Evolutionary conservation across 208 protist species (phyloP).

Genomic region (Kentomonas sorsogonicus): DNA sequence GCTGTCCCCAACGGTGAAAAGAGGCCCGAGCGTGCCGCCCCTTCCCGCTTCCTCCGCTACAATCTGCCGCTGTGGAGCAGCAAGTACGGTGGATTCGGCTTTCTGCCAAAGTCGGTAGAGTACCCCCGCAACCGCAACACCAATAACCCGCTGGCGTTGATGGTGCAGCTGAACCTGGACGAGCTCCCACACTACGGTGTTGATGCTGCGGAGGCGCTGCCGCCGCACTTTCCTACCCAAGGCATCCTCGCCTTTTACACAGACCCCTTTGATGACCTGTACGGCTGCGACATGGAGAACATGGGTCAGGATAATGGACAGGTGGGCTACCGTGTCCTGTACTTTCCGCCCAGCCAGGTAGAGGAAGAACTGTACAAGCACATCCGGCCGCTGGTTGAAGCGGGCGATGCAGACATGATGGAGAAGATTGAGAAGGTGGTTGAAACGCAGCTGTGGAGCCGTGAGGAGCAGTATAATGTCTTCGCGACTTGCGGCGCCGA

Average conservation of each 20-base stretch:
- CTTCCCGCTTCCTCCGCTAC: too few relatives aligned
- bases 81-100: slow-evolving; percentile 24
- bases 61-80: slow-evolving; percentile 21
- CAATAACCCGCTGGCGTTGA: slow-evolving; percentile 15
- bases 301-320: not conserved
- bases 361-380: slow-evolving; percentile 17
- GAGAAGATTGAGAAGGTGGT: too few relatives aligned
- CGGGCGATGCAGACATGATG: too few relatives aligned
- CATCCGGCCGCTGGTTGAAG: slow-evolving; percentile 10
- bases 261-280: slow-evolving; percentile 18
- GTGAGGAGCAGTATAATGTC: slow-evolving; percentile 19
- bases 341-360: too few relatives aligned
- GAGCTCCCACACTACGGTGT: too few relatives aligned
- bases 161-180: slow-evolving; percentile 20
- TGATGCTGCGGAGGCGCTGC: slow-evolving; percentile 7
- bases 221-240: slow-evolving; percentile 10
- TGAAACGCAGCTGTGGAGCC: slow-evolving; percentile 17
- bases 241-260: slow-evolving; percentile 21
- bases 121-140: slow-evolving; percentile 14
- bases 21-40: too few relatives aligned
- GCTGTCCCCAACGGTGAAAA: too few relatives aligned
- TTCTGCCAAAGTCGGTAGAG: slow-evolving; percentile 10
- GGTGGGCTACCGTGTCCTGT: slow-evolving; percentile 15
- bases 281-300: slow-evolving; percentile 7
- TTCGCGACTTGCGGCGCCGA: not conserved